These are phyloP conservation scores for Rachicladosporium sp. DNA, from an alignment of 2,329 filamentous ascomycete genomes.

Conservation along the genomic window DNA sequence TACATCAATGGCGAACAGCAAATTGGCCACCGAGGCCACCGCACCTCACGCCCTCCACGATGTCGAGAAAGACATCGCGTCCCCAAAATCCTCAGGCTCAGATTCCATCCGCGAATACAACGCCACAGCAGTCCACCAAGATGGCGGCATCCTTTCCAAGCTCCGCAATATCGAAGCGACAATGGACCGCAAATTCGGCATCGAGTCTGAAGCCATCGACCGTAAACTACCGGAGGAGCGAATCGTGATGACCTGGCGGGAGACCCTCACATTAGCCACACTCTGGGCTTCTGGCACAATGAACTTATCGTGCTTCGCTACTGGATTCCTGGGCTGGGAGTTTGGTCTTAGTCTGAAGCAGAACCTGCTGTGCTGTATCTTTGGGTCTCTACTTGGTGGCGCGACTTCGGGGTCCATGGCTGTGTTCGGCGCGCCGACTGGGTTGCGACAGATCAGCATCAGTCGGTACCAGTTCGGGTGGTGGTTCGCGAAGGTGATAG, in stretches of 20 bases:
- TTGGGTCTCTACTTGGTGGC: constrained; percentile 21
- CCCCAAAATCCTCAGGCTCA: no score
- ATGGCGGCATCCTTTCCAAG: constrained; percentile 19
- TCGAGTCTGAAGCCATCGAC: constrained; percentile 38
- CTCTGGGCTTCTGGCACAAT: constrained; percentile 25
- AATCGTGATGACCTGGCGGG: constrained; percentile 28
- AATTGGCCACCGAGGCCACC: no score
- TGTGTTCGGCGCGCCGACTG: constrained; percentile 22
- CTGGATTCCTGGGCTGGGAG: constrained; percentile 35
- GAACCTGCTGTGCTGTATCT: constrained; percentile 20
- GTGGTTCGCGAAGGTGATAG: constrained; percentile 37
- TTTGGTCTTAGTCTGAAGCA: constrained; percentile 36
- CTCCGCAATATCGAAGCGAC: constrained; percentile 28
- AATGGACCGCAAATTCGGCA: constrained; percentile 34
- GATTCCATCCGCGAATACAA: no score
- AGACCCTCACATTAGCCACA: constrained; percentile 21
- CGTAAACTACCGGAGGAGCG: constrained; percentile 33
- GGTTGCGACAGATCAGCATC: constrained; percentile 32
- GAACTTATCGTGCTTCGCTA: constrained; percentile 25
- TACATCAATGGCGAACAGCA: no score
- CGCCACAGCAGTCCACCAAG: constrained; percentile 3
- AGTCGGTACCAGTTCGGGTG: constrained; percentile 39
- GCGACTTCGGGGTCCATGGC: constrained; percentile 22
- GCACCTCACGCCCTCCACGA: no score
- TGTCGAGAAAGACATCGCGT: no score